Evolutionary conservation across 1,139 yeast species (phyloP), one percentile per base, ranked within the genome.

Genomic region (Meyerozyma carpophila): DNA sequence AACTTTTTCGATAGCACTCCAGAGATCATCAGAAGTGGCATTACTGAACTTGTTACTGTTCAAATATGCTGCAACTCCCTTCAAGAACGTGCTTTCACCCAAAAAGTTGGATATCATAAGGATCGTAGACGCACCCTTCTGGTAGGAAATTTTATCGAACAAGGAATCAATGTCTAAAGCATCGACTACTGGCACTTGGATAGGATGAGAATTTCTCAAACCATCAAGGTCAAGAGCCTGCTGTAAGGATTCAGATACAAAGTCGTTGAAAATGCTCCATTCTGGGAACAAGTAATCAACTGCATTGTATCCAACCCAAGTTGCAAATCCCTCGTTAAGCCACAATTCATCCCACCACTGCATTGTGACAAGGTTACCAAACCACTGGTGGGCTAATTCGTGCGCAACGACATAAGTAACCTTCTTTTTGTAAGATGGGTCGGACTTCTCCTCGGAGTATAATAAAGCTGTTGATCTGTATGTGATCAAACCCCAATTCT

Each of bases 401-500:
- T 79, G 84, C 52, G 79, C 75, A 25, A 79, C 79, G 38, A 79
- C 82, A 50, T 79, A 79, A 10, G 82, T 75, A 32, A 79, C 82
- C 27, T 51, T 51, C 45, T 51, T 53, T 59, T 82, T 81, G 56
- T 86, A 82, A 40, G 77, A 70, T 42, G 84, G 79, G 48, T 84
- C 82, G 41, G 89, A 79, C 46, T 81, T 78, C 48, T 76, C 71
- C 49, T 81, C 84, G 45, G 83, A 86, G 56, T 75, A 81, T 52
- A 87, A 72, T 47, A 88, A 63, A 39, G 87, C 95, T 24, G 85
- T 86, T 39, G 84, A 78, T 62, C 95, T 80, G 68, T 84, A 88
- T 14, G 95, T 87, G 54, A 88, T 79, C 47, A 87, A 68, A 43
- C 95, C 95, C 87, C 91, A 86, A 70, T 88, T 88, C 68, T 88